Base-by-base conservation (phyloP, 495 filamentous ascomycete species). In the Tuber magnatum region DNA sequence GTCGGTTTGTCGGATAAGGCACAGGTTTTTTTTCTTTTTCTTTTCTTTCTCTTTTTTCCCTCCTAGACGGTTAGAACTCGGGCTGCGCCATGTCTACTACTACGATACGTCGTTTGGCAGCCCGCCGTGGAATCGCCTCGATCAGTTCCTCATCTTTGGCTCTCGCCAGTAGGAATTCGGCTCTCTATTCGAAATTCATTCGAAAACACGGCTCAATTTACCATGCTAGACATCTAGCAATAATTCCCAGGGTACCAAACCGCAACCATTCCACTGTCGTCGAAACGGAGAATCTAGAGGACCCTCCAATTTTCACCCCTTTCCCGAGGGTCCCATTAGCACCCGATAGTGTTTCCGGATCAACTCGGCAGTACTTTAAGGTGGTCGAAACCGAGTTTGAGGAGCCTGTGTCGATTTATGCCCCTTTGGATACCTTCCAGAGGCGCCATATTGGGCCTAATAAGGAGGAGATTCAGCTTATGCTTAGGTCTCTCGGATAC, bases 361-460 rank as follows among this genome's bases (percentile, higher is more conserved):
- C 56, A 20, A 65, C 3, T 65, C 56, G 56, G 28, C 56, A 65
- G 28, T 65, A 65, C 56, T 65, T 65, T 35, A 65, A 65, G 28
- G 56, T 65, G 16, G 56, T 65, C 28, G 56, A 65, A 35, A 70
- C 70, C 22, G 78, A 80, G 68, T 80, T 74, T 18, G 78, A 80
- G 39, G 74, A 80, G 73, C 24, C 74, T 24, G 73, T 72, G 5
- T 82, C 84, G 7, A 78, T 85, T 32, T 86, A 86, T 76, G 76
- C 80, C 38, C 82, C 85, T 7, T 83, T 87, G 8, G 86, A 88
- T 84, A 92, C 89, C 39, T 99, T 99, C 82, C 87, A 92, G 71
- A 86, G 91, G 40, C 90, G 95, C n/a, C 95, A 99, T 82, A 97
- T 98, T 85, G 95, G 95, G 4, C 95, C 95, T n/a, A 90, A 91